Evolutionary conservation across 2,329 filamentous ascomycete species (phyloP).

Genomic region (Ophiostoma sp.): DNA sequence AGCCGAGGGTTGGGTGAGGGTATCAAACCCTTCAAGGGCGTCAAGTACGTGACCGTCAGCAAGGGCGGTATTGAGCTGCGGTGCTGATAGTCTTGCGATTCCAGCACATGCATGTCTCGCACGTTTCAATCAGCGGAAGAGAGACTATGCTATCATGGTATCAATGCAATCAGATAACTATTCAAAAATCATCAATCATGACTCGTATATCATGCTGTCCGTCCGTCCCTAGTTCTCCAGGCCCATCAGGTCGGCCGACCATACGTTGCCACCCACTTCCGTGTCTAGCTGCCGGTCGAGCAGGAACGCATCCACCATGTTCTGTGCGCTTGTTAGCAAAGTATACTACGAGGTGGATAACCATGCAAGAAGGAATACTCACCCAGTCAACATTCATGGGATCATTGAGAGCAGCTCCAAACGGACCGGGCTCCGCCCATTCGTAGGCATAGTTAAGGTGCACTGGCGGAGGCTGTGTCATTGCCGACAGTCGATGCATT

Average conservation of each 20-base stretch:
- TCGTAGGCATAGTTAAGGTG: conserved; percentile 21
- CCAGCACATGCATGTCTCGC: not conserved
- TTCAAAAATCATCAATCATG: conserved; percentile 1
- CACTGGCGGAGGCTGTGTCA: not conserved
- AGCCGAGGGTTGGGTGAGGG: conserved; percentile 80
- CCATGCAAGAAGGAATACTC: not conserved
- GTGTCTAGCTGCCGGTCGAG: conserved; percentile 20
- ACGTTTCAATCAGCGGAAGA: not conserved
- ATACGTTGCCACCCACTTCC: conserved; percentile 22
- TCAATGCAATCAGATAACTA: not conserved
- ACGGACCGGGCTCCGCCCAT: conserved; percentile 23
- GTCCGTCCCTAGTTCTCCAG: conserved; percentile 15
- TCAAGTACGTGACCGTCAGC: conserved; percentile 86
- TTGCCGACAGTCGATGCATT: not conserved
- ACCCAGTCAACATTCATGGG: conserved; percentile 27
- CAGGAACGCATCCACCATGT: conserved; percentile 26
- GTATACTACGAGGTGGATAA: not conserved
- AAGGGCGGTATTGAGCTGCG: conserved; percentile 59
- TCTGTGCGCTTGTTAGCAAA: conserved; percentile 16
- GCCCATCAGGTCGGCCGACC: conserved; percentile 26
- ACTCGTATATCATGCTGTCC: not conserved
- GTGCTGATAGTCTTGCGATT: conserved; percentile 38
- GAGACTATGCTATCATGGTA: not conserved
- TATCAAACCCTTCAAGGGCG: conserved; percentile 93
- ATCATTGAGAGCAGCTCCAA: conserved; percentile 24